Evolutionary conservation across 306 rosid species (phyloP).

Genomic region (Astragalus membranaceus): DNA sequence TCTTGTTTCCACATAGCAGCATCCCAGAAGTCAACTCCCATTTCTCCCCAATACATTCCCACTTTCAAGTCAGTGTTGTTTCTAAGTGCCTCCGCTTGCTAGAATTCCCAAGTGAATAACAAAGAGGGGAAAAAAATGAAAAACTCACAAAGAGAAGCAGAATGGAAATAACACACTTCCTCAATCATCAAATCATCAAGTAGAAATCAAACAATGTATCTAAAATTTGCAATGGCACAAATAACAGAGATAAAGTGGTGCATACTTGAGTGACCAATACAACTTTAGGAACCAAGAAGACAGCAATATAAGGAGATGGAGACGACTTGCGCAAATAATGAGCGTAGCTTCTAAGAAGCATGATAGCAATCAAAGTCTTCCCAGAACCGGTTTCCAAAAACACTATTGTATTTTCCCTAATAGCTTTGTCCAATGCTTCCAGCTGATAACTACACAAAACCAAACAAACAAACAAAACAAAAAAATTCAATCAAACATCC

Average conservation of each 20-base stretch:
- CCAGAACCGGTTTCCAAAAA: slow-evolving; percentile 90
- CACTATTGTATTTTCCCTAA: slow-evolving; percentile 57
- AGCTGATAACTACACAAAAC: slow-evolving; percentile 60
- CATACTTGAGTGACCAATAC: slow-evolving; percentile 74
- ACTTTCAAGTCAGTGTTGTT: slow-evolving; percentile 60
- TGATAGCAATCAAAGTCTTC: slow-evolving; percentile 78
- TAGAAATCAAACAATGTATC: neutral
- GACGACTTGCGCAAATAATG: slow-evolving; percentile 66
- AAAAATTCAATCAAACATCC: neutral
- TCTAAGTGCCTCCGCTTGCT: slow-evolving; percentile 76
- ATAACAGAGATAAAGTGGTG: neutral
- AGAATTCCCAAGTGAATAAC: neutral
- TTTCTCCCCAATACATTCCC: slow-evolving; percentile 67
- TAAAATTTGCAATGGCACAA: neutral
- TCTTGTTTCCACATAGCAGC: slow-evolving; percentile 45
- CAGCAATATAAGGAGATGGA: slow-evolving; percentile 40
- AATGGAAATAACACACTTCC: neutral
- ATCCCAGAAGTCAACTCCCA: slow-evolving; percentile 76
- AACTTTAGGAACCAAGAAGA: slow-evolving; percentile 81
- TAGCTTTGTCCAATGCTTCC: slow-evolving; percentile 64
- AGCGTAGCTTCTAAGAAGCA: slow-evolving; percentile 80
- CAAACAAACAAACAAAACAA: neutral
- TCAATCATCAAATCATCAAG: neutral
- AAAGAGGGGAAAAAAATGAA: neutral
- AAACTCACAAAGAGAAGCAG: neutral